Evolutionary conservation across 2,329 filamentous ascomycete genomes (phyloP), one percentile per base, ranked within the genome.

Genomic region (Pseudocercospora fuligena): DNA sequence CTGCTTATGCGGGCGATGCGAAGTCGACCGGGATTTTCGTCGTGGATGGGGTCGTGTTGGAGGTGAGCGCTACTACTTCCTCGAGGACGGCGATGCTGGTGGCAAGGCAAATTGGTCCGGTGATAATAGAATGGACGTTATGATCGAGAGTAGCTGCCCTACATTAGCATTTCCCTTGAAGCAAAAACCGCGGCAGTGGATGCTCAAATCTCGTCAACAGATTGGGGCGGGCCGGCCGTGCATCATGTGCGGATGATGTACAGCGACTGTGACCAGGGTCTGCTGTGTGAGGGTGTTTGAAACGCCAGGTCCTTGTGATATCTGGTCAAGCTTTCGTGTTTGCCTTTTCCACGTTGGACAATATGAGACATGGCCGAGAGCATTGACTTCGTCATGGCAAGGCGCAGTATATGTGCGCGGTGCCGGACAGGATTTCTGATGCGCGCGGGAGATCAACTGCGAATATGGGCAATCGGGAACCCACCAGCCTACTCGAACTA

Each of bases 1-100:
- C n/a, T 49, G 31, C 31, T 60, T 60, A 46, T 60, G 60, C 46
- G 31, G 59, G 25, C 8, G 59, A 33, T 19, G 33, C 36, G 23
- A 49, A 25, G n/a, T 49, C 46, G 46, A 49, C 19, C n/a, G 46
- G 46, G 46, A 25, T 49, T 14, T 25, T 49, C 43, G 23, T 49
- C 2, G 46, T 25, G 19, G n/a, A 19, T 19, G 16, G 60, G 57
- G 25, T 27, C 16, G 23, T 29, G 19, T 47, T 51, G 60, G 23
- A 61, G n/a, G 46, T 27, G 60, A 53, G 43, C 43, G 8, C 43
- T 47, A 47, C 43, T 47, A 8, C 11, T 7, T 6, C 5, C 14
- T 40, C 36, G 36, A 5, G 19, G 46, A 21, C 8, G 23, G 46
- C 46, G 21, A 21, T 49, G 46, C 23, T 62, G 43, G 27, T 56